Evolutionary conservation across 2,329 filamentous ascomycete genomes (phyloP), one percentile per base, ranked within the genome.

Genomic region (Venturia asperata): DNA sequence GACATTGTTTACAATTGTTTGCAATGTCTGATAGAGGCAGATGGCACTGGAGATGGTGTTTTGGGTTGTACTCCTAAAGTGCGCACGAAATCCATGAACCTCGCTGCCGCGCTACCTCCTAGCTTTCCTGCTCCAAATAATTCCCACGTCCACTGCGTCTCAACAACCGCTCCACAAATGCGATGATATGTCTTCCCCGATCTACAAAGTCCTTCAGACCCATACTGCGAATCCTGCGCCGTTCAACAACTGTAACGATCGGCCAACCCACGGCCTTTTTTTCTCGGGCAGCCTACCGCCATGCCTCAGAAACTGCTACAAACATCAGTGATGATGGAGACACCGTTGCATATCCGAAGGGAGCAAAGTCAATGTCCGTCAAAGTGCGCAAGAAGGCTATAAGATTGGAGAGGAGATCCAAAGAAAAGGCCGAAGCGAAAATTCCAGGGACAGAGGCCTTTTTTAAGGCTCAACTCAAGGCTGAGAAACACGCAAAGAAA

Each of bases 171-270:
- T 37, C n/a, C 6, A 37, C 30, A 37, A 58, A 58, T 58, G 52
- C 52, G 52, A 58, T 58, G 52, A 34, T 58, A 58, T 58, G 52
- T 19, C 52, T 58, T 37, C 7, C 15, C 27, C 27, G 17, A 27
- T 24, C 19, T 9, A 37, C 27, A 58, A 34, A 15, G 52, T 37
- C 30, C 27, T 19, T 34, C 19, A 39, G 52, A 27, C 27, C 52
- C 9, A 37, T 37, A 19, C 6, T 37, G 27, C 30, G 9, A 34
- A 19, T n/a, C 30, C 30, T 58, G 15, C 19, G 5, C 27, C 27
- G 52, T 37, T 15, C 27, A 17, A 27, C 52, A 15, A 37, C 6
- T 24, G 15, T 27, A 34, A 19, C 27, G 27, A n/a, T 17, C 30
- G n/a, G 5, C 3, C 15, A 37, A 34, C 27, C 11, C 17, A 10